Percentiles rank a stretch among this genome's conserved stretches.
These are phyloP conservation scores for Theobroma grandiflorum DNA, from an alignment of 441 rosid genomes.

Conservation along the genomic window DNA sequence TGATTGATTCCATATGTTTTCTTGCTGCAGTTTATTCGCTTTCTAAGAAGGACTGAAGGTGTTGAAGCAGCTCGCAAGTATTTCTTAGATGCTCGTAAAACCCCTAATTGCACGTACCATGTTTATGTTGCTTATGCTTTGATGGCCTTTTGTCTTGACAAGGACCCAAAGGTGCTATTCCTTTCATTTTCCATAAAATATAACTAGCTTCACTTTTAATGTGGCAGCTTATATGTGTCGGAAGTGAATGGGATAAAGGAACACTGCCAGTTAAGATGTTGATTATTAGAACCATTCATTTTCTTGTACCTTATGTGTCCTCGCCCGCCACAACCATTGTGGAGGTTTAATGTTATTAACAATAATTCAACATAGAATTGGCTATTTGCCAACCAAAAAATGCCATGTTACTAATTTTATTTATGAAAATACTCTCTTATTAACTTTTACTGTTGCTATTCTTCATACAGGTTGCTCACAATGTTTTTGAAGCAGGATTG, in stretches of 20 bases:
- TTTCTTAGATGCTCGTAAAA: slow-evolving; percentile 89
- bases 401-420: not conserved
- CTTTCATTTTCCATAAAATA: slow-evolving; percentile 15
- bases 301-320: not conserved
- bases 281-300: not conserved
- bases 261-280: not conserved
- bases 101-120: slow-evolving; percentile 88
- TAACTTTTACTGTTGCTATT: slow-evolving; percentile 26
- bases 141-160: slow-evolving; percentile 95
- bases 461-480: slow-evolving; percentile 82
- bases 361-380: not conserved
- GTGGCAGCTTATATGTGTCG: not conserved
- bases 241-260: not conserved
- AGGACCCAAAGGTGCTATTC: slow-evolving; percentile 82
- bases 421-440: not conserved
- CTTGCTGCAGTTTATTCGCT: slow-evolving; percentile 79
- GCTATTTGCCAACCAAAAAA: not conserved
- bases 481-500: slow-evolving; percentile 93
- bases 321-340: not conserved
- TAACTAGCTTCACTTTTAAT: not conserved
- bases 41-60: slow-evolving; percentile 93
- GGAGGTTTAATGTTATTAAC: slow-evolving; percentile 5
- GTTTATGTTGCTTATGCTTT: slow-evolving; percentile 94
- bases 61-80: slow-evolving; percentile 97
- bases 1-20: slow-evolving; percentile 17